Evolutionary conservation across 2,329 filamentous ascomycete genomes (phyloP), one percentile per base, ranked within the genome.

Genomic region (Colletotrichum sp.): DNA sequence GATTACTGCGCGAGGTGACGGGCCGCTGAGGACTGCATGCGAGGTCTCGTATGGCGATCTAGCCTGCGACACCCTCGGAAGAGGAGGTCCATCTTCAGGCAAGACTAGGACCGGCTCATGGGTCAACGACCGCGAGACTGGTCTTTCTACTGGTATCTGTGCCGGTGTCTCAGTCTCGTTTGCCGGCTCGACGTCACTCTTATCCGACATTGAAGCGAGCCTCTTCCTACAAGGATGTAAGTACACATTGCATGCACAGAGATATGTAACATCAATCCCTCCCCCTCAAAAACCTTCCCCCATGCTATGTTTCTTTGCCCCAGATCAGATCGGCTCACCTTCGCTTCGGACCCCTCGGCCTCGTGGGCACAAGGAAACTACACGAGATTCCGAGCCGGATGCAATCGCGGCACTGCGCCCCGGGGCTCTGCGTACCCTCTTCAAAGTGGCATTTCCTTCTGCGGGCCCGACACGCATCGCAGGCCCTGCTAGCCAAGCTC

Each of bases 391-490:
- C 79, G 6, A 80, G 78, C 18, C 76, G 76, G 18, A 67, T 16
- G 26, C 79, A 80, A 28, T 77, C 78, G 8, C 71, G 69, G 36
- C 79, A 80, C 55, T 76, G 77, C 13, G 68, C 55, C 52, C 34
- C 55, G 24, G 58, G 57, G 16, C 48, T 38, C 24, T 61, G 67
- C 48, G 36, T 4, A 34, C 12, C 18, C 12, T 65, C 68, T n/a
- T 67, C 75, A 36, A 76, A 78, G 75, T 75, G 72, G 34, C 79
- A 80, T 68, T 79, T 80, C 26, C 79, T 76, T 60, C 79, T 75
- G 8, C 79, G 75, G 3, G 79, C 79, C 28, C 79, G 77, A 61
- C 79, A 80, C 13, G 78, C 79, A 73, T 80, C 79, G 58, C 79
- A 80, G 4, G 79, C 79, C 58, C 79, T 74, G n/a, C 75, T 76